Evolutionary conservation across 495 filamentous ascomycete species (phyloP).

Genomic region (Neurospora sp.): DNA sequence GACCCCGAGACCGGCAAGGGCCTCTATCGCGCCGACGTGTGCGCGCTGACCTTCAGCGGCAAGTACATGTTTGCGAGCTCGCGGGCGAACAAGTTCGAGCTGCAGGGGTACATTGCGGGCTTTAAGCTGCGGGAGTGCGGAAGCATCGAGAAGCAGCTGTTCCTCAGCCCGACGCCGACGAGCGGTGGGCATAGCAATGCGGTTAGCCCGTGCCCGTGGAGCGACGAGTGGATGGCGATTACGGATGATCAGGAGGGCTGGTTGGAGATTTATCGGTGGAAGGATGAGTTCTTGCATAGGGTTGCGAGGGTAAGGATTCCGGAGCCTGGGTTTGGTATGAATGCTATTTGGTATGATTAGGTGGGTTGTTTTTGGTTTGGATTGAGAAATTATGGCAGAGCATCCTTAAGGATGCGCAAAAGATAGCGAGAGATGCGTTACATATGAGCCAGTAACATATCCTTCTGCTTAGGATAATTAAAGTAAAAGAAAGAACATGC

Average conservation of each 20-base stretch:
- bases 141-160: conserved; percentile 64
- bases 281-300: conserved; percentile 64
- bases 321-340: conserved; percentile 81
- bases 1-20: conserved; percentile 31
- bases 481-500: neutral
- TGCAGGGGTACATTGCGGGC: conserved; percentile 71
- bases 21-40: conserved; percentile 71
- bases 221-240: conserved; percentile 74
- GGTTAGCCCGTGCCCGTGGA: conserved; percentile 68
- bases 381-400: neutral
- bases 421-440: neutral
- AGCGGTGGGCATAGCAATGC: conserved; percentile 81
- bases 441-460: neutral
- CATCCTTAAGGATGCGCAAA: neutral
- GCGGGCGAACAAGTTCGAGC: conserved; percentile 57
- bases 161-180: conserved; percentile 71
- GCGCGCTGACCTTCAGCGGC: conserved; percentile 52
- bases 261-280: conserved; percentile 78
- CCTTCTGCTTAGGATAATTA: neutral
- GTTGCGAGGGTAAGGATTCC: conserved; percentile 65
- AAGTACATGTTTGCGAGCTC: conserved; percentile 73
- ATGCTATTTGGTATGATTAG: conserved; percentile 83
- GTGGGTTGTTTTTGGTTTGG: neutral
- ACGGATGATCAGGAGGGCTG: conserved; percentile 78
- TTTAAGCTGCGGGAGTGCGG: conserved; percentile 62